Evolutionary conservation across 805 yeast species (phyloP).

Genomic region (Alloascoidea africana): DNA sequence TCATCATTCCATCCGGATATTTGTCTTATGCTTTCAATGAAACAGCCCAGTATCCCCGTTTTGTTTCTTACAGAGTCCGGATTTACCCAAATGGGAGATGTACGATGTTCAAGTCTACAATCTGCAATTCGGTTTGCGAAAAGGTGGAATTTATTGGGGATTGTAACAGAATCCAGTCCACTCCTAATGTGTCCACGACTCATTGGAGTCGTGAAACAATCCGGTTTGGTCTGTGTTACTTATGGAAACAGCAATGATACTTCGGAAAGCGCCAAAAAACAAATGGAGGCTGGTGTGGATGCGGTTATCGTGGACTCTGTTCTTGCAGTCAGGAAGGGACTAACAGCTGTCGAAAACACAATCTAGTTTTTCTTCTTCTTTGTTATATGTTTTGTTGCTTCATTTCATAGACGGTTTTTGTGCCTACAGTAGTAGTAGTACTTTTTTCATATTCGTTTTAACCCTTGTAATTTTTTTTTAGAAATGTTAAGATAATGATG

Average conservation of each 20-base stretch:
- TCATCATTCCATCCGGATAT: constrained; percentile 93
- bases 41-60: constrained; percentile 89
- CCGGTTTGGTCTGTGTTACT: constrained; percentile 86
- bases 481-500: constrained; percentile 1
- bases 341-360: constrained; percentile 23
- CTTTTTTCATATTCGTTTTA: no score
- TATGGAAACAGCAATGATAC: constrained; percentile 77
- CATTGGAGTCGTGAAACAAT: constrained; percentile 79
- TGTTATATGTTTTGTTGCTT: no score
- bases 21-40: constrained; percentile 70
- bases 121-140: constrained; percentile 84
- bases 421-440: no score
- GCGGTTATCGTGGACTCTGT: constrained; percentile 97
- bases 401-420: no score
- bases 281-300: constrained; percentile 90
- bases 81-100: constrained; percentile 73
- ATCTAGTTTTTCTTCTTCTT: no score
- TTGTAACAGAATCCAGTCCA: constrained; percentile 81
- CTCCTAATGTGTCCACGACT: constrained; percentile 81
- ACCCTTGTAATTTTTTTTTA: no score
- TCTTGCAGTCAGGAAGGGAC: constrained; percentile 77
- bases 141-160: constrained; percentile 83
- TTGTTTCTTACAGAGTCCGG: constrained; percentile 85
- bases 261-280: constrained; percentile 70
- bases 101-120: constrained; percentile 76